Evolutionary conservation across 768 basidiomycete genomes (phyloP).

Genomic region (Tulasnella sp.): DNA sequence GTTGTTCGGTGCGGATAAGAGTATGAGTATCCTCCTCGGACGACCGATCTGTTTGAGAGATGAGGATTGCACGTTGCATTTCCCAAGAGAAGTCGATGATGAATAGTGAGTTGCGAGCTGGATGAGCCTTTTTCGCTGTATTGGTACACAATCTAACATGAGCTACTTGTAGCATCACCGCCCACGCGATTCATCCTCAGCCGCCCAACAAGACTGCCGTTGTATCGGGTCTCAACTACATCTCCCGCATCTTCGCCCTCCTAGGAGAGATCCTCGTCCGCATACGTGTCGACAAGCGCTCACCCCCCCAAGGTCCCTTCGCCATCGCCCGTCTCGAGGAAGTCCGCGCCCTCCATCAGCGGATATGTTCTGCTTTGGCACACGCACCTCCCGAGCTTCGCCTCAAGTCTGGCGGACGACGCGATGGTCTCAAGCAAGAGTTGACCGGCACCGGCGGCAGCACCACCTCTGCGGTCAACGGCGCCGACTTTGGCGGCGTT

Average conservation of each 20-base stretch:
- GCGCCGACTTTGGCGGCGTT: constrained; percentile 25
- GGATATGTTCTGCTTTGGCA: constrained; percentile 60
- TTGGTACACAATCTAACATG: no score
- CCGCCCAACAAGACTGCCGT: constrained; percentile 79
- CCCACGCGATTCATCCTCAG: constrained; percentile 69
- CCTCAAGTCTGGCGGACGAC: constrained; percentile 25
- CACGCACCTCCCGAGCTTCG: constrained; percentile 68
- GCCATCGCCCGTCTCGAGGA: constrained; percentile 77
- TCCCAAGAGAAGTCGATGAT: constrained; percentile 80
- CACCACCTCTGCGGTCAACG: constrained; percentile 2
- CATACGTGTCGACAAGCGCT: constrained; percentile 77
- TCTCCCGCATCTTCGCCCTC: constrained; percentile 72
- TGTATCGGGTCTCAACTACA: constrained; percentile 80
- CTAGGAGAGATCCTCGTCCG: constrained; percentile 79
- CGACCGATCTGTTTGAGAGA: constrained; percentile 78
- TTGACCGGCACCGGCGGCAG: not conserved
- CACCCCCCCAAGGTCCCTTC: constrained; percentile 74
- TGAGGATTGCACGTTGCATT: constrained; percentile 83
- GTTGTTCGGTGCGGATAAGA: constrained; percentile 84
- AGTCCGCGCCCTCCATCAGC: constrained; percentile 64
- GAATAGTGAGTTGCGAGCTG: constrained; percentile 81
- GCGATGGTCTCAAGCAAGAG: constrained; percentile 4
- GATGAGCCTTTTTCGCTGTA: constrained; percentile 8
- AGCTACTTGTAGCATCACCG: constrained; percentile 51
- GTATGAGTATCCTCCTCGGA: constrained; percentile 74